phyloP scores from a whole-genome alignment of 805 yeast genomes.

The Brettanomyces naardenensis region DNA sequence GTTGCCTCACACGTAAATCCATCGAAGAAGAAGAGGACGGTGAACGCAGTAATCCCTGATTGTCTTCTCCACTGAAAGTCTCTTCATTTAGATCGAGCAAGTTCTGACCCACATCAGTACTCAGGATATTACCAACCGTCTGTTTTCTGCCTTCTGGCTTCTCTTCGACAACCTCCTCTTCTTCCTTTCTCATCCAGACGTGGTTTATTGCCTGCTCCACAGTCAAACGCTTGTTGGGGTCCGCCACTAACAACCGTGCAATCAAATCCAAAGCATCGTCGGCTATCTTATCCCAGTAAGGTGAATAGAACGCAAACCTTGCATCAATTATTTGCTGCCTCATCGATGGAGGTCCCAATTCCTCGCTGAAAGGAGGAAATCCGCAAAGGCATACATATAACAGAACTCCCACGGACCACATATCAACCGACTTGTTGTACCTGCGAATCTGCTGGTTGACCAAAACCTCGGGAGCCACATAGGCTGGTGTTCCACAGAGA shows the following conservation, averaged over 20 bases:
- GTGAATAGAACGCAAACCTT: constrained; percentile 65
- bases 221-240: constrained; percentile 36
- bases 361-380: constrained; percentile 81
- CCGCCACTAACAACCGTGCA: constrained; percentile 48
- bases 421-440: constrained; percentile 66
- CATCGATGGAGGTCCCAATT: constrained; percentile 72
- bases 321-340: constrained; percentile 65
- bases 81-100: too few relatives aligned
- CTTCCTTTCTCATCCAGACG: constrained; percentile 31
- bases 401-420: constrained; percentile 79
- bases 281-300: constrained; percentile 68
- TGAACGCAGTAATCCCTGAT: background rate
- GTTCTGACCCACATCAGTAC: background rate
- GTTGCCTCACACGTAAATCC: constrained; percentile 8
- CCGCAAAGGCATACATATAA: constrained; percentile 76
- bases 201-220: constrained; percentile 33
- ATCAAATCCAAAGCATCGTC: constrained; percentile 63
- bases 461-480: constrained; percentile 76
- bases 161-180: background rate
- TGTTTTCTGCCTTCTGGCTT: background rate
- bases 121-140: constrained; percentile 2
- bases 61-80: background rate
- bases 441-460: constrained; percentile 41
- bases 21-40: background rate
- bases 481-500: constrained; percentile 80